A percentile compares a stretch with the other conserved stretches of the same genome.
phyloP scores from a whole-genome alignment of 768 basidiomycete genomes.

The Trametes elegans region DNA sequence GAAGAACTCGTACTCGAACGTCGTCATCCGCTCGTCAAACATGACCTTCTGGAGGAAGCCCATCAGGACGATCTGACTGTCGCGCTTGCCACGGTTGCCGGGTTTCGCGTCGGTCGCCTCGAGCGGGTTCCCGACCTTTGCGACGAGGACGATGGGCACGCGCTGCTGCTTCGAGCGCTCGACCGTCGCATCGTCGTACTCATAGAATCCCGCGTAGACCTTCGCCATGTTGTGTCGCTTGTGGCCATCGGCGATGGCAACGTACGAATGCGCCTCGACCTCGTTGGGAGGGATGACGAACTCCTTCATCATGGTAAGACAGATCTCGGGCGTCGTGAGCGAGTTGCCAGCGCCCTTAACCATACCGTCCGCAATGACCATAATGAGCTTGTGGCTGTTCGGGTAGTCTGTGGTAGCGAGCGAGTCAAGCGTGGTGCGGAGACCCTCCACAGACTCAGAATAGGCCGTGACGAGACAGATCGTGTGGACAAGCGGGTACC shows the following conservation, averaged over 20 bases:
- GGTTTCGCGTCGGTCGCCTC: slow-evolving; percentile 91
- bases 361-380: slow-evolving; percentile 98
- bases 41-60: slow-evolving; percentile 98
- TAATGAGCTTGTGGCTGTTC: slow-evolving; percentile 92
- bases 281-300: slow-evolving; percentile 76
- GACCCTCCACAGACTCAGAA: slow-evolving; percentile 93
- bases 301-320: slow-evolving; percentile 96
- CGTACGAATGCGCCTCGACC: slow-evolving; percentile 93
- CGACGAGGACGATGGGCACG: slow-evolving; percentile 92
- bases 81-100: slow-evolving; percentile 98
- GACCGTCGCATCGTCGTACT: slow-evolving; percentile 87
- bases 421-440: slow-evolving; percentile 97
- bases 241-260: slow-evolving; percentile 99
- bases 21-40: slow-evolving; percentile 99
- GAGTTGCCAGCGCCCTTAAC: slow-evolving; percentile 93
- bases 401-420: slow-evolving; percentile 98
- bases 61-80: slow-evolving; percentile 98
- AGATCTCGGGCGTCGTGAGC: slow-evolving; percentile 91
- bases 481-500: slow-evolving; percentile 90
- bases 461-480: slow-evolving; percentile 98
- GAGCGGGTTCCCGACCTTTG: slow-evolving; percentile 91
- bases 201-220: slow-evolving; percentile 96
- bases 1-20: slow-evolving; percentile 99
- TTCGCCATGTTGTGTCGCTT: slow-evolving; percentile 99
- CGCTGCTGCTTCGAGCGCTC: slow-evolving; percentile 95